A percentile compares a stretch with the other conserved stretches of the same genome.
phyloP scores from a whole-genome alignment of 2,329 filamentous ascomycete species.

The Botrytis cinerea region DNA sequence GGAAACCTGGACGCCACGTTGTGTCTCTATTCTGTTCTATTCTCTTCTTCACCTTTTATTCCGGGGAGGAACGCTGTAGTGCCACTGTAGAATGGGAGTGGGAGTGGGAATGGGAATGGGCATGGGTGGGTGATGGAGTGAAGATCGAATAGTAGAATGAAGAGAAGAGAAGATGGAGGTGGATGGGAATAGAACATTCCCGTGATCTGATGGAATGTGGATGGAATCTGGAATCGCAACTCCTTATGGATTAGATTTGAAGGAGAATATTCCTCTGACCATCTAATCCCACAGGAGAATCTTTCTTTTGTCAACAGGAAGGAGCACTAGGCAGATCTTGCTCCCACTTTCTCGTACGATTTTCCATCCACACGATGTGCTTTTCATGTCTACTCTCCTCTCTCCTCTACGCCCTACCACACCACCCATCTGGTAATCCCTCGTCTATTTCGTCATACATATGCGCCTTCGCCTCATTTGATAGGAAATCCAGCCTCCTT shows the following conservation, averaged over 20 bases:
- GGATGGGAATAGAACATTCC: not conserved
- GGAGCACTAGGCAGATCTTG: not conserved
- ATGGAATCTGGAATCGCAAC: not conserved
- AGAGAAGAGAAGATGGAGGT: not conserved
- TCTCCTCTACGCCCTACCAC: not conserved
- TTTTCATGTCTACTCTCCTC: not conserved
- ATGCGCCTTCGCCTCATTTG: not conserved
- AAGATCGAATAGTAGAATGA: not conserved
- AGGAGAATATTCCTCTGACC: not conserved
- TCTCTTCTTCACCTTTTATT: not conserved
- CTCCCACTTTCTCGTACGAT: not conserved
- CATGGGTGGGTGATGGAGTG: too few relatives aligned
- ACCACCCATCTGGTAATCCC: not conserved
- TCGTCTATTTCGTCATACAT: not conserved
- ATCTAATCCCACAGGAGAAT: not conserved
- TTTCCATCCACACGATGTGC: not conserved
- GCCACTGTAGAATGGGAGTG: not conserved
- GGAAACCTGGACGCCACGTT: slow-evolving; percentile 18
- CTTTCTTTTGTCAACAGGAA: not conserved
- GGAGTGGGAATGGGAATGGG: not conserved
- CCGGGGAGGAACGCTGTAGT: not conserved
- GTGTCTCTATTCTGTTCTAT: not conserved
- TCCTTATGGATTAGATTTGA: not conserved
- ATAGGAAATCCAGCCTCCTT: not conserved
- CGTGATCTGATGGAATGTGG: not conserved